These are phyloP conservation scores for Tulasnella sp. DNA, from an alignment of 768 basidiomycete genomes.

Conservation along the genomic window DNA sequence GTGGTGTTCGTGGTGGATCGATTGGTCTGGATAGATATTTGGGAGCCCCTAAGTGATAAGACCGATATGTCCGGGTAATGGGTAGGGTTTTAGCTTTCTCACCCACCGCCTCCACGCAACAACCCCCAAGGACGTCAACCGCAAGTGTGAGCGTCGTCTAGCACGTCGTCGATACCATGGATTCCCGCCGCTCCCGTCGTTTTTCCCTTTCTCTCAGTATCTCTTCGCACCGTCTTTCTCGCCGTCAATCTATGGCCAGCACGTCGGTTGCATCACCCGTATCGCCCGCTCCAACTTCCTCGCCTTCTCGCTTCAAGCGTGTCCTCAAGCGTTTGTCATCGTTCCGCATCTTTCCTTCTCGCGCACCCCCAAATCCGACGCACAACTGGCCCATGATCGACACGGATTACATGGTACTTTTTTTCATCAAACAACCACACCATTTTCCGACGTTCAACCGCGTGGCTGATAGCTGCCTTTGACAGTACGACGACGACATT, in stretches of 20 bases:
- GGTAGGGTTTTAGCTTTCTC: too few species aligned
- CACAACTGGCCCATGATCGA: not conserved
- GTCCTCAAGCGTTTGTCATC: not conserved
- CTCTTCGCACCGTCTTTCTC: not conserved
- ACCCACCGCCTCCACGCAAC: not conserved
- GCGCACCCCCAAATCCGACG: not conserved
- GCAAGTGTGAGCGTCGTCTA: not conserved
- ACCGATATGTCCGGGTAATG: too few species aligned
- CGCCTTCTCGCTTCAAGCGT: not conserved
- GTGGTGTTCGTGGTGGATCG: too few species aligned
- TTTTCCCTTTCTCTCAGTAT: slow-evolving; percentile 9
- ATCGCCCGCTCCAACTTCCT: not conserved
- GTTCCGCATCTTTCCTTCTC: not conserved
- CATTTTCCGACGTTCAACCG: not conserved
- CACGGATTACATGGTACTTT: slow-evolving; percentile 9
- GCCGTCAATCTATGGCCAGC: slow-evolving; percentile 9
- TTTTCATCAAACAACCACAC: not conserved
- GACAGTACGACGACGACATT: slow-evolving; percentile 21
- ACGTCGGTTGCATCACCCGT: not conserved
- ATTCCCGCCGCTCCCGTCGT: not conserved
- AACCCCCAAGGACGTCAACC: not conserved
- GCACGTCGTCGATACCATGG: not conserved
- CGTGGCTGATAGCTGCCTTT: too few species aligned
- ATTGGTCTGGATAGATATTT: too few species aligned
- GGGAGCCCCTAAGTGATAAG: too few species aligned